These are phyloP conservation scores for Durio zibethinus DNA, from an alignment of 345 rosid genomes.

Conservation along the genomic window DNA sequence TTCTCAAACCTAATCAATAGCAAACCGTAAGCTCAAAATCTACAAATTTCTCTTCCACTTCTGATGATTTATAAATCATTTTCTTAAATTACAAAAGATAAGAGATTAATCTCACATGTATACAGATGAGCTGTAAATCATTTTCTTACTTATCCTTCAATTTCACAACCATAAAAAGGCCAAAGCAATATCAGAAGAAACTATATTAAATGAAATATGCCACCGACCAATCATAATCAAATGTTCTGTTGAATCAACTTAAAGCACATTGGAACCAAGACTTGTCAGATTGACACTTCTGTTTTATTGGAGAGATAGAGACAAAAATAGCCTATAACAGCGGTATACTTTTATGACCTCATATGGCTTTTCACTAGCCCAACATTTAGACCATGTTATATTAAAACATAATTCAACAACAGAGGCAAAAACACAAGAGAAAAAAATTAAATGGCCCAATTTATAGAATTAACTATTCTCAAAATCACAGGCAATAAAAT, in stretches of 20 bases:
- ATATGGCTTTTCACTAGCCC: background rate
- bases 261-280: background rate
- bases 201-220: background rate
- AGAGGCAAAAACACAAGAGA: background rate
- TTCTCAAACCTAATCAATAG: conserved; percentile 51
- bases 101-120: background rate
- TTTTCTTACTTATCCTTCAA: conserved; percentile 1
- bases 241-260: background rate
- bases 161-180: background rate
- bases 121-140: background rate
- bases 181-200: conserved; percentile 9
- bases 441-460: background rate
- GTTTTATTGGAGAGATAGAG: background rate
- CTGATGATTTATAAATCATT: background rate
- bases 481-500: background rate
- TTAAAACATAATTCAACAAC: background rate
- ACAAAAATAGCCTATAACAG: background rate
- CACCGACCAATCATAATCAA: background rate
- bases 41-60: conserved; percentile 3
- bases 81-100: background rate
- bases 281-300: background rate
- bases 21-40: conserved; percentile 2
- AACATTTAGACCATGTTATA: background rate
- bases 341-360: background rate
- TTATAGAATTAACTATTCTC: background rate